These are phyloP conservation scores for Carex scoparia DNA, from an alignment of 176 grass and related monocot species.

Conservation along the genomic window DNA sequence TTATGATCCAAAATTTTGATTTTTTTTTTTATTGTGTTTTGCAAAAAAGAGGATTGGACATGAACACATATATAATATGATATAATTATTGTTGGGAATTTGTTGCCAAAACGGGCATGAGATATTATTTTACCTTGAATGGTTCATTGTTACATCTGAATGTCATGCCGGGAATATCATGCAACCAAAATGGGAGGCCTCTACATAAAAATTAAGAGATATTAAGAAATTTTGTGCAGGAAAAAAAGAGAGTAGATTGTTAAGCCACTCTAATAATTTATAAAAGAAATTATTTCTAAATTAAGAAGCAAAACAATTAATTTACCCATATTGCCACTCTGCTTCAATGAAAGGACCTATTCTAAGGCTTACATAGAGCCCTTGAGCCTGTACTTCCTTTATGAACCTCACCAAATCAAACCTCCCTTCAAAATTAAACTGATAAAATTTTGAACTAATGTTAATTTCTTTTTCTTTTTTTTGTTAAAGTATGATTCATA, in stretches of 20 bases:
- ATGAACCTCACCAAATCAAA: constrained; percentile 82
- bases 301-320: neutral
- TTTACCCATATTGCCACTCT: constrained; percentile 95
- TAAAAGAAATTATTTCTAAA: neutral
- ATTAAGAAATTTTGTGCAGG: neutral
- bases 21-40: neutral
- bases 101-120: neutral
- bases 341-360: constrained; percentile 79
- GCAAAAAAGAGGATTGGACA: neutral
- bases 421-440: constrained; percentile 90
- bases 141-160: constrained; percentile 60
- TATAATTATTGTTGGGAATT: neutral
- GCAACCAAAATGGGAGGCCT: constrained; percentile 74
- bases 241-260: neutral
- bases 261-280: neutral
- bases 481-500: neutral
- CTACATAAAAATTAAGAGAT: constrained; percentile 27
- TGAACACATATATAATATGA: neutral
- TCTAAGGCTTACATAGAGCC: constrained; percentile 74
- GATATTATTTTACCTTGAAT: constrained; percentile 49
- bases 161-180: constrained; percentile 44
- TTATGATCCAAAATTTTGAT: neutral
- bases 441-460: neutral
- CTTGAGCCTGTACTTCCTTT: constrained; percentile 68
- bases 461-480: neutral